Base-by-base conservation (phyloP, 2,329 filamentous ascomycete species). In the Trichoderma asperellum region DNA sequence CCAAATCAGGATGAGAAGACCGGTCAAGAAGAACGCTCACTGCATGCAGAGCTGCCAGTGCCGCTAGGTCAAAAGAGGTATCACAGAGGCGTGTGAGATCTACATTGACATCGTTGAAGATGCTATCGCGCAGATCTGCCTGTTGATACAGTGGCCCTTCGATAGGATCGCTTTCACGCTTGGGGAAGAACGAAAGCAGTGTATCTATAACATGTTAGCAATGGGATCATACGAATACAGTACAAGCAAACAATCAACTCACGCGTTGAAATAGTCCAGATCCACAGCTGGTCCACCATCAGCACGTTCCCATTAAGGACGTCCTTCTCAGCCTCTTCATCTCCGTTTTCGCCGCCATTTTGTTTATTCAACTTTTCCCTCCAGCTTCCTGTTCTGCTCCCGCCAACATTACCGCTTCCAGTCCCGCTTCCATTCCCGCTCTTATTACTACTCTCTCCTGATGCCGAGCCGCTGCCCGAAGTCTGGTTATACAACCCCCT, bases 241-340 rank as follows among this genome's bases (percentile, higher is more conserved):
- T 40, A 5, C n/a, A 24, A 43, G 53, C 16, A 7, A 3, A 35
- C 2, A 29, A 6, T 35, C 18, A 27, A 77, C 83, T 77, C 74
- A 86, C 85, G 83, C 18, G 80, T 84, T 67, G 87, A 82, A n/a
- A 88, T 81, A 0, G 82, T 83, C 86, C 86, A 88, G 0, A 90
- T 75, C 88, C 88, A 91, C 1, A 91, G 76, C 73, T 91, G 88
- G 69, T 91, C 89, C 0, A 91, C 86, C 87, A 91, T 90, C n/a
- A 91, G 76, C 2, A 88, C 82, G 49, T 89, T 89, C 0, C 87
- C 86, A 32, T 87, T 82, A 2, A 84, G 74, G 2, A 86, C 76
- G 11, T 80, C 77, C 2, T 84, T 81, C 0, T 77, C 75, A 1
- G 74, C 66, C 5, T 71, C 69, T 0, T 73, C 73, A 2, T 74